Evolutionary conservation across 768 basidiomycete genomes (phyloP), one percentile per base, ranked within the genome.

Genomic region (Rossbeevera mucosa): DNA sequence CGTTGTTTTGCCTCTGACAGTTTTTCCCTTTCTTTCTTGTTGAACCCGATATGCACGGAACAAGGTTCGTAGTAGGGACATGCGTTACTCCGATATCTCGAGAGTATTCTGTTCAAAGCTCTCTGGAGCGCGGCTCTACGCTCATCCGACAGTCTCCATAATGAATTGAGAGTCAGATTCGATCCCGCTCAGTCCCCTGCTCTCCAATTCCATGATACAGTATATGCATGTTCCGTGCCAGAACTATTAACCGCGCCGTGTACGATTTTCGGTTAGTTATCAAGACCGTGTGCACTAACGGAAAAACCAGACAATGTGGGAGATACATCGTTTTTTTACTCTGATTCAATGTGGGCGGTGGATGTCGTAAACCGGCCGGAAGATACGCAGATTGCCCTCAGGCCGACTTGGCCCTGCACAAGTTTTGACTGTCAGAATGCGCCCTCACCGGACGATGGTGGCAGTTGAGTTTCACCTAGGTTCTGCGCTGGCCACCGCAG

Each of bases 181-280:
- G 29, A 29, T 29, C 12, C 29, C 29, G 6, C 29, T 29, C 29
- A 29, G n/a, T n/a, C n/a, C n/a, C n/a, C n/a, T n/a, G n/a, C n/a
- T n/a, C 29, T 38, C 18, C n/a, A 36, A 36, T 11, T 18, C 1
- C n/a, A 38, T 38, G 36, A 38, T 38, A 38, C 18, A n/a, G n/a
- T n/a, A n/a, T 18, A 38, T 38, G n/a, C 8, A 36, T 36, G 33
- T 5, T 36, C 33, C n/a, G n/a, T 38, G 36, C 36, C 11, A 18
- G 18, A 18, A 36, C n/a, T n/a, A 18, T 11, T n/a, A 38, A 36
- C 18, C 26, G 33, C 21, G 18, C 63, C 63, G 58, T 60, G 56
- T 53, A 65, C 48, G 42, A 59, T 46, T 50, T 31, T 41, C 22
- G 22, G 31, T 28, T 18, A 30, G 26, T 11, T 43, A 9, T 14